Base-by-base conservation (phyloP, 2,329 filamentous ascomycete genomes). In the Passalora sequoiae region DNA sequence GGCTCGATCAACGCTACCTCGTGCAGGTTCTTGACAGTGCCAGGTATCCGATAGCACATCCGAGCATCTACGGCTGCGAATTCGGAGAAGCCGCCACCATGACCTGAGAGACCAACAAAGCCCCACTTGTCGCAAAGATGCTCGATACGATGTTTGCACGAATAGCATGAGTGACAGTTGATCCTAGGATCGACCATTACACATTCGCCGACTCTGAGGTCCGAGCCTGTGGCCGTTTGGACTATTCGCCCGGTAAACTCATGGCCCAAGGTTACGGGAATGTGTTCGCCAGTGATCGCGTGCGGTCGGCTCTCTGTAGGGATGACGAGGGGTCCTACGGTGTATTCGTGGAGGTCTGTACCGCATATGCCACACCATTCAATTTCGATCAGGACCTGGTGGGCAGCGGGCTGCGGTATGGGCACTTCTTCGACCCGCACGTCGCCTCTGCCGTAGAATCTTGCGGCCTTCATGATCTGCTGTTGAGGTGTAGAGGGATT, bases 351-450 rank as follows among this genome's bases (percentile, higher is more conserved):
- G 9, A 45, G 37, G 17, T 57, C 52, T 19, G 46, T 53, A 13
- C 54, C 54, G 40, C 51, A 56, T 19, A 56, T 55, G 9, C 53
- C 51, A 27, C 43, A 49, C 49, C 51, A 54, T 21, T 42, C 41
- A n/a, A 53, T 39, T 13, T 51, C 45, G 40, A 54, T 31, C n/a
- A 54, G 36, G 25, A 58, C 43, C 24, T 58, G 39, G n/a, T 33
- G 40, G 6, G 37, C 38, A 10, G 35, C 38, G n/a, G 41, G 39
- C 19, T 43, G 20, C 8, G 53, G 54, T 22, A 43, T 31, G 10
- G 48, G 50, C 21, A 54, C 46, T 16, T 50, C 39, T 19, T 57
- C 51, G 21, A 55, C 32, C 19, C 53, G 53, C 16, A 57, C 38
- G 28, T 57, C 54, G 29, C 29, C 33, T 20, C 41, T 31, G 31